These are phyloP conservation scores for Sporobolomyces roseus DNA, from an alignment of 768 basidiomycete species.

Conservation along the genomic window DNA sequence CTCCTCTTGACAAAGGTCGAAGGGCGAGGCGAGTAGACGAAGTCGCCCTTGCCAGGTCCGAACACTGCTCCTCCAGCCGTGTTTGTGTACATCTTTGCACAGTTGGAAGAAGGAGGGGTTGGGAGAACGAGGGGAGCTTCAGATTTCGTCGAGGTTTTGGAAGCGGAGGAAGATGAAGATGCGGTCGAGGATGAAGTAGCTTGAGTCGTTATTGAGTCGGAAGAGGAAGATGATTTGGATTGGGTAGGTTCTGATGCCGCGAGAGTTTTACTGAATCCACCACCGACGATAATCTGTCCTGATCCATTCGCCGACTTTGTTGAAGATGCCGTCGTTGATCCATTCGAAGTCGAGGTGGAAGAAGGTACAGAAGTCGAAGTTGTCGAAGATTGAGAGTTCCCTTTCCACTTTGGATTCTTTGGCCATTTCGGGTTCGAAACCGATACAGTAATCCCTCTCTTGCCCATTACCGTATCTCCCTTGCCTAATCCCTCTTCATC, in stretches of 20 bases:
- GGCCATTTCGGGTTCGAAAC: constrained; percentile 25
- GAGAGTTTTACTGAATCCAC: constrained; percentile 7
- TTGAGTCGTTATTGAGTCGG: no score
- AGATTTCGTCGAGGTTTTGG: not conserved
- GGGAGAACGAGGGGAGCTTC: not conserved
- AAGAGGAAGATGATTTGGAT: not conserved
- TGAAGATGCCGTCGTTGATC: not conserved
- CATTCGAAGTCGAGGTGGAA: not conserved
- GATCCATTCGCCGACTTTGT: not conserved
- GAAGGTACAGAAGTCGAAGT: not conserved
- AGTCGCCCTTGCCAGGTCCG: constrained; percentile 22
- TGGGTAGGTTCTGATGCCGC: not conserved
- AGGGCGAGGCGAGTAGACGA: constrained; percentile 19
- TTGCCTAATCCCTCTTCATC: not conserved
- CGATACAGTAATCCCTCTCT: not conserved
- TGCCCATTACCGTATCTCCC: constrained; percentile 6
- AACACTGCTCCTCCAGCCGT: constrained; percentile 25
- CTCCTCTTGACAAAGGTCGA: constrained; percentile 37
- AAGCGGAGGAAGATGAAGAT: not conserved
- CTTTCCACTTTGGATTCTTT: constrained; percentile 29
- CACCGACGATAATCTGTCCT: constrained; percentile 20
- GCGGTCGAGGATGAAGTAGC: not conserved
- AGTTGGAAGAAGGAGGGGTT: constrained; percentile 16
- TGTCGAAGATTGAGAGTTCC: not conserved
- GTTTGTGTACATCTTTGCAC: constrained; percentile 22